Conservation (phyloP, 129 eudicot species). For the Solidago caesia region DNA sequence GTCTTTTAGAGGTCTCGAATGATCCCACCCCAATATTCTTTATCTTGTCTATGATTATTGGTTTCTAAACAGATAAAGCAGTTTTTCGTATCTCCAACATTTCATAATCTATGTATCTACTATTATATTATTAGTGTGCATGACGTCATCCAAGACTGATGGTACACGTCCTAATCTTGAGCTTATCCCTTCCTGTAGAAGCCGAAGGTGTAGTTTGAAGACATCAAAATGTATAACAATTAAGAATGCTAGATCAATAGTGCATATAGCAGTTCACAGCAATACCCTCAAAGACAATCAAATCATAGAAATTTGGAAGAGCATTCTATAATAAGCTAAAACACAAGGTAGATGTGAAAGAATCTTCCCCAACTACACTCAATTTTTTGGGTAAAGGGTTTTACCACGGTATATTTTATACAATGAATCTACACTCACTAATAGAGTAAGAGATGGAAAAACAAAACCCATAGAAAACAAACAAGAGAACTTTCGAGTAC, state of each 20-base stretch:
- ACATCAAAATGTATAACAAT: neutral
- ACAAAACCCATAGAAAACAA: constrained; percentile 14
- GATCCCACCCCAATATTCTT: neutral
- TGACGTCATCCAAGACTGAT: neutral
- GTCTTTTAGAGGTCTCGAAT: too few relatives aligned
- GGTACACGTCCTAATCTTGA: neutral
- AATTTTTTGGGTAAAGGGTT: too few relatives aligned
- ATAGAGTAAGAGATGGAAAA: neutral
- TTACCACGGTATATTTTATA: too few relatives aligned
- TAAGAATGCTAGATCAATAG: neutral
- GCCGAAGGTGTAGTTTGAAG: neutral
- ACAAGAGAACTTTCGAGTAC: constrained; percentile 36
- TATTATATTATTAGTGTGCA: neutral
- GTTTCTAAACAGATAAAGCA: neutral
- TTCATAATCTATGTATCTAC: constrained; percentile 6
- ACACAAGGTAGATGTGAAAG: neutral
- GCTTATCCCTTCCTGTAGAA: neutral
- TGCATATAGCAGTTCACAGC: constrained; percentile 6
- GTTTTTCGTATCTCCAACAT: neutral
- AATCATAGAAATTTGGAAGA: neutral
- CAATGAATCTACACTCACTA: neutral
- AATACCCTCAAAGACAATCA: neutral
- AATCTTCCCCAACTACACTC: neutral
- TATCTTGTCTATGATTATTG: neutral
- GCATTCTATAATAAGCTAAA: neutral